A percentile compares a stretch with the other conserved stretches of the same genome.
Conservation (phyloP, 1,284 basidiomycete species). For the Cutaneotrichosporon sp. region DNA sequence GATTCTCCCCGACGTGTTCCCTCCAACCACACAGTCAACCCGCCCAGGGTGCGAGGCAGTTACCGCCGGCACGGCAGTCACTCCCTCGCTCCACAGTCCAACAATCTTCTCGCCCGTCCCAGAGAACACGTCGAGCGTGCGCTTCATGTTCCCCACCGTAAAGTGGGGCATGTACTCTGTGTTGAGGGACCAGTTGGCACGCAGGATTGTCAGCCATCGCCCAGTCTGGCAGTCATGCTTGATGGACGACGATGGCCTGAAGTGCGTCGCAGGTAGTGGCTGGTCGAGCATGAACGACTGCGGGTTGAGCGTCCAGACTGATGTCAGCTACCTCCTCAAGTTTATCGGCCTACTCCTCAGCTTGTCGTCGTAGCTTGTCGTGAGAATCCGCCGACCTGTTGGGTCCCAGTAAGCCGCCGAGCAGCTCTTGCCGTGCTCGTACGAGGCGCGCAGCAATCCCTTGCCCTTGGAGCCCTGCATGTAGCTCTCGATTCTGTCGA, state of each 20-base stretch:
- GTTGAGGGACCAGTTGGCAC: slow-evolving; percentile 55
- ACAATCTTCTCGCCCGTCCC: slow-evolving; percentile 49
- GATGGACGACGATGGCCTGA: slow-evolving; percentile 39
- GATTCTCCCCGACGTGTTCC: slow-evolving; percentile 52
- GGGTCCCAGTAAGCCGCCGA: slow-evolving; percentile 57
- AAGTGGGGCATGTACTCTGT: slow-evolving; percentile 55
- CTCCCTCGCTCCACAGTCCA: slow-evolving; percentile 43
- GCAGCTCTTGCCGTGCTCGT: slow-evolving; percentile 54
- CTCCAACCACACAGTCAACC: slow-evolving; percentile 51
- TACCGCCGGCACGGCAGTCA: slow-evolving; percentile 55
- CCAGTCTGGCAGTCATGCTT: slow-evolving; percentile 57
- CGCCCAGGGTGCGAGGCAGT: slow-evolving; percentile 53
- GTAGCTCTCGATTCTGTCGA: slow-evolving; percentile 28
- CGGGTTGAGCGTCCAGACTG: slow-evolving; percentile 54
- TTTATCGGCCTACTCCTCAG: slow-evolving; percentile 41
- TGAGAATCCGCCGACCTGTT: slow-evolving; percentile 52
- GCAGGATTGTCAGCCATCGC: slow-evolving; percentile 56
- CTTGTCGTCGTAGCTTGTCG: slow-evolving; percentile 55
- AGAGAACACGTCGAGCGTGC: slow-evolving; percentile 51
- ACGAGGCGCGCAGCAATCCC: slow-evolving; percentile 43
- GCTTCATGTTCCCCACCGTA: slow-evolving; percentile 56
- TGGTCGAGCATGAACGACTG: slow-evolving; percentile 33
- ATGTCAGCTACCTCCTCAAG: background rate
- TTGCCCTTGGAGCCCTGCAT: slow-evolving; percentile 34
- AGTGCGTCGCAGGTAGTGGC: slow-evolving; percentile 35